A percentile compares a stretch with the other conserved stretches of the same genome.
phyloP scores from a whole-genome alignment of 305 asterid species.

The Plantago lanceolata region DNA sequence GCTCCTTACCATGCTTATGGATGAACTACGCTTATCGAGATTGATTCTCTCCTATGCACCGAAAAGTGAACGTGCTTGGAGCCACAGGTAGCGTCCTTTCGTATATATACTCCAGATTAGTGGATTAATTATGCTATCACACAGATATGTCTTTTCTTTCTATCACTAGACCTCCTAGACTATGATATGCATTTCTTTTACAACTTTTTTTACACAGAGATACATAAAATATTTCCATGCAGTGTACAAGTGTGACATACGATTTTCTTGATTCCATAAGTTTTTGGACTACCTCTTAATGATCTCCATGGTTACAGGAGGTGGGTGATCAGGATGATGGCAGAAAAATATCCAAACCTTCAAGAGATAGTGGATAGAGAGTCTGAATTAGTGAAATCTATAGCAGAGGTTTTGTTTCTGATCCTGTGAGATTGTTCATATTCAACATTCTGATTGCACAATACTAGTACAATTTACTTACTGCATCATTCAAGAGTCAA shows the following conservation, averaged over 20 bases:
- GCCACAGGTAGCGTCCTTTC: conserved; percentile 58
- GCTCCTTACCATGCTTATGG: conserved; percentile 38
- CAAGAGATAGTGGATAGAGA: conserved; percentile 70
- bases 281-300: conserved; percentile 17
- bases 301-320: conserved; percentile 55
- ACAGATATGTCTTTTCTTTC: conserved; percentile 5
- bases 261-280: conserved; percentile 9
- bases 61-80: conserved; percentile 94
- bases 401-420: conserved; percentile 72
- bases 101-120: conserved; percentile 8
- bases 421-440: conserved; percentile 26
- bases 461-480: conserved; percentile 1
- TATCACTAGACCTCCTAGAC: conserved; percentile 5
- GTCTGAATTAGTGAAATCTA: conserved; percentile 62
- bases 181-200: neutral
- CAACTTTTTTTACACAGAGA: conserved; percentile 5
- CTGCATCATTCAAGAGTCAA: conserved; percentile 8
- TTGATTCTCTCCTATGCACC: conserved; percentile 74
- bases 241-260: conserved; percentile 8
- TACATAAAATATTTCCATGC: neutral
- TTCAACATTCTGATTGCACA: conserved; percentile 14
- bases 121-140: conserved; percentile 8
- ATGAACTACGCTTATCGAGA: conserved; percentile 65
- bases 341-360: conserved; percentile 53
- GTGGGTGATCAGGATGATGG: conserved; percentile 88